phyloP scores from a whole-genome alignment of 73 alveolate genomes.

The Tetrahymena borealis region DNA sequence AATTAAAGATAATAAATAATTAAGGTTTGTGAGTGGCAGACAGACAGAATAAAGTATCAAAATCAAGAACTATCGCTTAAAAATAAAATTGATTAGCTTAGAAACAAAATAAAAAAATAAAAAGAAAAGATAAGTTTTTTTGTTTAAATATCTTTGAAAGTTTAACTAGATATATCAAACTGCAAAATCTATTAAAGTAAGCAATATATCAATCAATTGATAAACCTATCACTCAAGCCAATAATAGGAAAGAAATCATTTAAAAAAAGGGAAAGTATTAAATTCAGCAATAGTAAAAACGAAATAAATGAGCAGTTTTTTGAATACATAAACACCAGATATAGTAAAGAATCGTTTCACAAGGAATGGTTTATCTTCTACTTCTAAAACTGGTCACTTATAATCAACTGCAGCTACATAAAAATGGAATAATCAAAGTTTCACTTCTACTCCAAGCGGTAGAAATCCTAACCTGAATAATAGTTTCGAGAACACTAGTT shows the following conservation, averaged over 20 bases:
- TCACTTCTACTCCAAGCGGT: conserved; percentile 4
- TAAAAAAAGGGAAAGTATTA: no score
- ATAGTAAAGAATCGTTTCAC: not conserved
- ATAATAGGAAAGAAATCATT: not conserved
- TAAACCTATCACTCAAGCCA: not conserved
- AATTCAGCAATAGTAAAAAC: not conserved
- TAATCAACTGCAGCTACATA: not conserved
- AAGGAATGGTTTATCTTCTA: not conserved
- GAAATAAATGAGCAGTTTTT: not conserved
- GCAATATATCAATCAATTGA: not conserved
- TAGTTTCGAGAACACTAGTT: not conserved
- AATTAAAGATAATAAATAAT: not conserved
- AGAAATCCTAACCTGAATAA: not conserved
- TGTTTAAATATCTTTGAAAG: not conserved
- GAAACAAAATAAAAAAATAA: not conserved
- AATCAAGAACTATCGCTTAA: not conserved
- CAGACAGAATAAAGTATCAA: not conserved
- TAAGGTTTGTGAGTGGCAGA: no score
- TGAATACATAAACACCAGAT: not conserved
- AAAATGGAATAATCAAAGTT: not conserved
- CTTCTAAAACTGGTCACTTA: not conserved
- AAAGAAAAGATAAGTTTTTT: not conserved
- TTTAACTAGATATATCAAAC: not conserved
- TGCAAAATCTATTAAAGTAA: not conserved
- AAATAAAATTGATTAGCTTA: not conserved